phyloP scores from a whole-genome alignment of 768 basidiomycete species.

The Exidia glandulosa region DNA sequence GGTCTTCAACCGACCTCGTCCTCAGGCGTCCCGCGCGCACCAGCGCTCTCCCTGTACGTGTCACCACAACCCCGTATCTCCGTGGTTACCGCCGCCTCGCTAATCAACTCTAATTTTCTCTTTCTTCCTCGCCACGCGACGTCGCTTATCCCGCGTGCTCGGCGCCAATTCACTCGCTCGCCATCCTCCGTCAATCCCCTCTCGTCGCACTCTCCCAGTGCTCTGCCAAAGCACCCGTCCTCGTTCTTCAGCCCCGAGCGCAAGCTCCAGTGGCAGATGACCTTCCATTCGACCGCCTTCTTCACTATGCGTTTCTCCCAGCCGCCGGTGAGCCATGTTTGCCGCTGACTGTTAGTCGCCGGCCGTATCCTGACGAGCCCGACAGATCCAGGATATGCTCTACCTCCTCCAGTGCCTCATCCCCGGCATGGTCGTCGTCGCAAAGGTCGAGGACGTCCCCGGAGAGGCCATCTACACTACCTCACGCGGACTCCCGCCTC shows the following conservation, averaged over 20 bases:
- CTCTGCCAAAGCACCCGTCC: conserved; percentile 62
- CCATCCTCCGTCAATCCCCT: too few species aligned
- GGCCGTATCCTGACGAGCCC: background rate
- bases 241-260: conserved; percentile 81
- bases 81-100: background rate
- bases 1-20: conserved; percentile 71
- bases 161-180: too few species aligned
- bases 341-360: background rate
- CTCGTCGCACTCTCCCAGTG: too few species aligned
- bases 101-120: background rate
- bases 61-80: conserved; percentile 31
- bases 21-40: conserved; percentile 59
- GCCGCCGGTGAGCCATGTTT: background rate
- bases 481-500: conserved; percentile 64
- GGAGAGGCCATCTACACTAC: conserved; percentile 57
- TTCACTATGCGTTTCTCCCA: background rate
- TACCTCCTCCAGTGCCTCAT: conserved; percentile 61
- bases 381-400: conserved; percentile 36
- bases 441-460: conserved; percentile 59
- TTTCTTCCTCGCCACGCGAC: too few species aligned
- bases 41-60: conserved; percentile 66
- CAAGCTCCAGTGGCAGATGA: conserved; percentile 83
- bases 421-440: conserved; percentile 59
- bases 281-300: conserved; percentile 31
- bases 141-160: too few species aligned